Percentiles rank a stretch among this genome's conserved stretches.
Conservation (phyloP, 306 rosid species). For the Inga oerstediana region DNA sequence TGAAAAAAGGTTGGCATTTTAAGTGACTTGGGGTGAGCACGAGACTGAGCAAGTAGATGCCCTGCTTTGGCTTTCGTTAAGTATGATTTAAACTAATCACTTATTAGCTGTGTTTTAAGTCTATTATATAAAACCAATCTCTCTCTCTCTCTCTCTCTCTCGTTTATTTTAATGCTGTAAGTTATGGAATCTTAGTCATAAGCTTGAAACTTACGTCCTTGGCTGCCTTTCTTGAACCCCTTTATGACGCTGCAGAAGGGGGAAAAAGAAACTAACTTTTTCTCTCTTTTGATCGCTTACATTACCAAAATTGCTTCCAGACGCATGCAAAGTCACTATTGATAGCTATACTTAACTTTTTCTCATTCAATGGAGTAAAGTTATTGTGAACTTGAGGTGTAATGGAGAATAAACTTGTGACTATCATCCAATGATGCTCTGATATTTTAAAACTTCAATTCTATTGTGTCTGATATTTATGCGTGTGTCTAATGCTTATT, state of each 20-base stretch:
- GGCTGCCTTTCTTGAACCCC: conserved; percentile 27
- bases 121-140: background rate
- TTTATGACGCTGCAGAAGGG: conserved; percentile 18
- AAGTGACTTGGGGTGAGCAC: conserved; percentile 60
- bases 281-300: conserved; percentile 30
- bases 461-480: background rate
- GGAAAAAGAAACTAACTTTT: background rate
- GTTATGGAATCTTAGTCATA: conserved; percentile 63
- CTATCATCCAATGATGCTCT: background rate
- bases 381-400: background rate
- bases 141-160: background rate
- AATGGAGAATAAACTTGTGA: background rate
- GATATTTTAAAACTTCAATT: background rate
- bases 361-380: background rate
- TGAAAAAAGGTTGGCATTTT: conserved; percentile 46
- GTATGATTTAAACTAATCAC: conserved; percentile 33
- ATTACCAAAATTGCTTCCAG: conserved; percentile 33
- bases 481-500: background rate
- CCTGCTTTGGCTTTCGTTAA: conserved; percentile 49
- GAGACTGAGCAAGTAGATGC: conserved; percentile 64
- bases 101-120: conserved; percentile 38
- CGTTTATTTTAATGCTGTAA: conserved; percentile 6
- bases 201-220: conserved; percentile 50
- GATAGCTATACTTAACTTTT: conserved; percentile 5
- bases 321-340: conserved; percentile 43